phyloP scores from a whole-genome alignment of 768 basidiomycete genomes.

The Mycena albidolilacea region DNA sequence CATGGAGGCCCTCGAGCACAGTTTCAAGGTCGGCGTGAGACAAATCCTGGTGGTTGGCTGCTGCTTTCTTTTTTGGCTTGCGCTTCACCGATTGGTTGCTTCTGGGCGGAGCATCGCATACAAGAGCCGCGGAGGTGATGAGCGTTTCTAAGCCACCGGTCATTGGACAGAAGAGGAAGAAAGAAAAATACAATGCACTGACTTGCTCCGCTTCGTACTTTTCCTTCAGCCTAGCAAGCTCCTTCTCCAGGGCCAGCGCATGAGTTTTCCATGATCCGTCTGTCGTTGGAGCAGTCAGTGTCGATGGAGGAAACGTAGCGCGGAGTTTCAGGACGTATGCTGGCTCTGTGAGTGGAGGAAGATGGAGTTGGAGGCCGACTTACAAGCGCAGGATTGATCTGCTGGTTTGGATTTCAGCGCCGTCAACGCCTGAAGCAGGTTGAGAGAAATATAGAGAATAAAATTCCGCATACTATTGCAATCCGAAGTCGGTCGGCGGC shows the following conservation, averaged over 20 bases:
- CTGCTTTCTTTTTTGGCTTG: slow-evolving; percentile 40
- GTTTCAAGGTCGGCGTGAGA: slow-evolving; percentile 36
- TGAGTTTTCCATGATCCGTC: slow-evolving; percentile 34
- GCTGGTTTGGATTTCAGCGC: slow-evolving; percentile 62
- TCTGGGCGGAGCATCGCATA: slow-evolving; percentile 26
- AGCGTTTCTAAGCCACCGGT: slow-evolving; percentile 45
- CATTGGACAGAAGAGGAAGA: slow-evolving; percentile 33
- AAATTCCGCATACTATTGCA: slow-evolving; percentile 52
- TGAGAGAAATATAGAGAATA: background rate
- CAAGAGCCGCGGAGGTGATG: slow-evolving; percentile 36
- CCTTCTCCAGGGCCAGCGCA: slow-evolving; percentile 38
- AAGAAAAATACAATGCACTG: slow-evolving; percentile 49
- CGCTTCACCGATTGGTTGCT: slow-evolving; percentile 32
- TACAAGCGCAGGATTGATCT: slow-evolving; percentile 58
- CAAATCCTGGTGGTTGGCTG: slow-evolving; percentile 16
- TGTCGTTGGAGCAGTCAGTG: slow-evolving; percentile 5
- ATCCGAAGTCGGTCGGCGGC: slow-evolving; percentile 57
- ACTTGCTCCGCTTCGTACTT: slow-evolving; percentile 59
- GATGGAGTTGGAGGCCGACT: slow-evolving; percentile 25
- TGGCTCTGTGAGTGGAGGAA: slow-evolving; percentile 7
- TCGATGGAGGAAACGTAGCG: slow-evolving; percentile 23
- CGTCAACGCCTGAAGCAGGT: slow-evolving; percentile 57
- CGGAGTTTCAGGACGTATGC: slow-evolving; percentile 33
- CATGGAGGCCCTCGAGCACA: slow-evolving; percentile 40
- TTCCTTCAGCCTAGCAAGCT: slow-evolving; percentile 54